Evolutionary conservation across 2,329 filamentous ascomycete species (phyloP), one percentile per base, ranked within the genome.

Genomic region (Dothiorella sarmentorum): DNA sequence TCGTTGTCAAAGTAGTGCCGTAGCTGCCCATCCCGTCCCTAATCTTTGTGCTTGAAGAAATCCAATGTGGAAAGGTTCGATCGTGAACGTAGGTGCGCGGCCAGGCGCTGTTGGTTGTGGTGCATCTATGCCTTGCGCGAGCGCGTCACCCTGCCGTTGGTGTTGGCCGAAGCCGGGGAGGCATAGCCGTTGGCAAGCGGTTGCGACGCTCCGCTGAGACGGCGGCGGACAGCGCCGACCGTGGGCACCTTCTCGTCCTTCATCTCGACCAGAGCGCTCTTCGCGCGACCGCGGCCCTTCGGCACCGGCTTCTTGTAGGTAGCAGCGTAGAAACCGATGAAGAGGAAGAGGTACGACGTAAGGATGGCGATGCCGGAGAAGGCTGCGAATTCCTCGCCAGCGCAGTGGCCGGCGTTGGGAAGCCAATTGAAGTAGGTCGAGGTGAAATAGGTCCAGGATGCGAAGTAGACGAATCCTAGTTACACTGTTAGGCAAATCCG

Each of bases 311-410:
- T 92, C 80, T 88, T 89, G 81, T 99, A 99, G 62, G 93, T 99
- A 65, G 91, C 91, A 67, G 96, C 83, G 84, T 97, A 99, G 87
- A 99, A 99, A 53, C 89, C 93, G 79, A 99, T 96, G 86, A 99
- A 99, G 66, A 99, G 89, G 63, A 97, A 83, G 61, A 99, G 85
- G 85, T 97, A 99, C 29, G 91, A 96, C 78, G 85, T 92, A 72
- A 99, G 82, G 69, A 96, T 96, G 65, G 82, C 90, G 67, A 97
- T 96, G 67, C 93, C 93, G 61, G 92, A 83, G 70, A 97, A 90
- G 43, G 93, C 93, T 49, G 93, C 93, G 70, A 97, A 97, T 77
- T 97, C 94, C 81, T 97, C 93, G 69, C 93, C 93, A 38, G 93
- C 91, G 75, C 93, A 99, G 67, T 86, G 80, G 74, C 93, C 93